These are phyloP conservation scores for Chenopodium quinoa DNA, from an alignment of 148 eudicot genomes.

Conservation along the genomic window DNA sequence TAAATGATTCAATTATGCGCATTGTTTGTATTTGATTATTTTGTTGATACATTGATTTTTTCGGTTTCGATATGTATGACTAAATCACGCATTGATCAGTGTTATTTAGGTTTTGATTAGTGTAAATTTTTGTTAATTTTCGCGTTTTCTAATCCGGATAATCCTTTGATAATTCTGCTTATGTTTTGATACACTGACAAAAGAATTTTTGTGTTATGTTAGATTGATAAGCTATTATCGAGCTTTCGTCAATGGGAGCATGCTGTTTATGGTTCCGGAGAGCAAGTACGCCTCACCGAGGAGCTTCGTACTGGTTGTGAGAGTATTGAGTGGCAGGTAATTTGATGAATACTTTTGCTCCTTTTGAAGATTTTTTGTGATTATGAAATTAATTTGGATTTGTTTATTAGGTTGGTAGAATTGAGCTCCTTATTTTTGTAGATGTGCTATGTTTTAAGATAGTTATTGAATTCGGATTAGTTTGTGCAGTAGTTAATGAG, in stretches of 20 bases:
- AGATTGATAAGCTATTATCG: constrained; percentile 78
- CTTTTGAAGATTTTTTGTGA: neutral
- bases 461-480: neutral
- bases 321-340: constrained; percentile 96
- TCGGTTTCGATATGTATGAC: too few relatives aligned
- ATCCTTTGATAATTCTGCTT: neutral
- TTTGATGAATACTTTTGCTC: constrained; percentile 3
- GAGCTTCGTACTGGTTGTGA: constrained; percentile 64
- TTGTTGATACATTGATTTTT: neutral
- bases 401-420: neutral
- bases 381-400: neutral
- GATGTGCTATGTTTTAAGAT: neutral
- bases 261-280: constrained; percentile 42
- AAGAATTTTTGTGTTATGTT: constrained; percentile 19
- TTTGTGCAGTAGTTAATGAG: neutral
- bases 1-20: neutral
- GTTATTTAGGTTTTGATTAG: too few relatives aligned
- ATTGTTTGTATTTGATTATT: neutral
- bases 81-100: too few relatives aligned
- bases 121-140: neutral
- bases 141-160: neutral
- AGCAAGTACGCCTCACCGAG: constrained; percentile 45
- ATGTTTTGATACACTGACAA: constrained; percentile 2
- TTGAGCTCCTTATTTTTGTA: neutral
- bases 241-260: constrained; percentile 75